Evolutionary conservation across 306 rosid genomes (phyloP), one percentile per base, ranked within the genome.

Genomic region (Cajanus cajan): DNA sequence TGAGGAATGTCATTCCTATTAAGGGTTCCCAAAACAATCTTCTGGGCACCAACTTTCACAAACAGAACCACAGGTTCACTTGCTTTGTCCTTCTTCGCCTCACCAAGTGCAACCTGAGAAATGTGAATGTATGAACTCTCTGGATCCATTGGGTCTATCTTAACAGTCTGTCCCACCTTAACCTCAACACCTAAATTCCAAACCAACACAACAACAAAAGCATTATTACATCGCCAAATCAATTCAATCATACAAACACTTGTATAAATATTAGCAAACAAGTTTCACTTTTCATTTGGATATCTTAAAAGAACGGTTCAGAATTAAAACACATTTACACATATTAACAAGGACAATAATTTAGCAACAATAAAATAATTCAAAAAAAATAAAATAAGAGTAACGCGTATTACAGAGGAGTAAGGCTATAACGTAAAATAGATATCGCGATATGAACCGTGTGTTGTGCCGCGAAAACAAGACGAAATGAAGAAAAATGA

Each of bases 91-190:
- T 85, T 86, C 83, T 90, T 90, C 2, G 73, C 39, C 79, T 90
- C 93, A 1, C 96, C 94, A 19, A 94, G 84, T 10, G 87, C 79
- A n/a, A 91, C 92, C 96, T 95, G 98, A n/a, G 99, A 90, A 37
- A 95, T 82, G 77, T 95, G 99, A 4, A 93, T 40, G 52, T 78
- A 68, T 16, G 41, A 80, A 4, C 7, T 58, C 2, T 6, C 5
- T 2, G 11, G 2, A 4, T 15, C 76, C 0, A 31, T 72, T 4
- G 92, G 95, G 7, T 63, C 57, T 3, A 91, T 90, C 4, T 55
- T 83, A 8, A 90, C 62, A 13, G 90, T 47, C 62, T 85, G 78
- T 37, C 98, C 98, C 4, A 83, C 87, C 86, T 90, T 93, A 34
- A 93, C 96, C 90, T 95, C 99, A 82, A 89, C 88, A 66, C 99